phyloP scores from a whole-genome alignment of 2,329 filamentous ascomycete genomes.

The Chaetomium strumarium region DNA sequence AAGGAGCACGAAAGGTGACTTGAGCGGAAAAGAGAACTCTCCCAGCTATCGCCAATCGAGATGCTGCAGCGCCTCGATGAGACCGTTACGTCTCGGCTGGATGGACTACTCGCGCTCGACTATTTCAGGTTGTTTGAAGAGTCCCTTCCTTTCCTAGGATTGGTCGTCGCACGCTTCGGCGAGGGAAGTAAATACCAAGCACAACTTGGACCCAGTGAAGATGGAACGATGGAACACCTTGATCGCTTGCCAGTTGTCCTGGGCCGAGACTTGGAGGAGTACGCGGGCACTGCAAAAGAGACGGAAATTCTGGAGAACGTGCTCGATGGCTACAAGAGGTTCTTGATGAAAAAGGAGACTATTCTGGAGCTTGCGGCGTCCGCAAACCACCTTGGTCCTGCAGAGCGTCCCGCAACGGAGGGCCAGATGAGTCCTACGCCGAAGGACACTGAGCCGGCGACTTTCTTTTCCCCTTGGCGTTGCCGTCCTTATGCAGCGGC shows the following conservation, averaged over 20 bases:
- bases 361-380: not conserved
- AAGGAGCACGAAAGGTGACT: not conserved
- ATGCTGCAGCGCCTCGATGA: constrained; percentile 24
- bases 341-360: not conserved
- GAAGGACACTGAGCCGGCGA: no score
- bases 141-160: constrained; percentile 16
- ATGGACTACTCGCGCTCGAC: constrained; percentile 24
- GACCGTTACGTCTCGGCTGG: constrained; percentile 19
- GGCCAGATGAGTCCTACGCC: no score
- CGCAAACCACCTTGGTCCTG: no score
- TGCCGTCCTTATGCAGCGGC: no score
- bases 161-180: constrained; percentile 9
- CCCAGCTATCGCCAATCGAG: constrained; percentile 22
- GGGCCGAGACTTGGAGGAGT: not conserved
- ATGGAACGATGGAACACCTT: not conserved
- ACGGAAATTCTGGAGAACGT: not conserved
- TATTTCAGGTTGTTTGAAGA: constrained; percentile 24
- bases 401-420: no score
- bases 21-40: not conserved
- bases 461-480: no score
- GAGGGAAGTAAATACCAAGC: no score
- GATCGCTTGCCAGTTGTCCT: not conserved
- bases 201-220: not conserved
- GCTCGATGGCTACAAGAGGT: not conserved
- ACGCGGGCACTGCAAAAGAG: not conserved